Conservation (phyloP, 495 filamentous ascomycete species). For the Pyrenopolyporus hunteri region DNA sequence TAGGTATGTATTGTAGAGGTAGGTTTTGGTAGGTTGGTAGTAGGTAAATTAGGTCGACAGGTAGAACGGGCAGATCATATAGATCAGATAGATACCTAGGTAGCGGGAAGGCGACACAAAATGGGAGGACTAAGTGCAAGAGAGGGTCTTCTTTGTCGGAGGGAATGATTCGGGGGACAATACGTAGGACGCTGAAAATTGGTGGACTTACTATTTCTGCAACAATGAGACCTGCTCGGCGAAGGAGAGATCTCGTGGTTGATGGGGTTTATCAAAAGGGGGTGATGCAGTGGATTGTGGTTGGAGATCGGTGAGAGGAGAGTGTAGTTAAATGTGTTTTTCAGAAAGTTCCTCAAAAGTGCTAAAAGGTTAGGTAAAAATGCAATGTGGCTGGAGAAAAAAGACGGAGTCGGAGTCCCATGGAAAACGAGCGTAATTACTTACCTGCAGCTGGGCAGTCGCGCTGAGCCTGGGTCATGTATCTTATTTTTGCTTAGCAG, state of each 20-base stretch:
- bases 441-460: conserved; percentile 25
- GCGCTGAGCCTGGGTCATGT: conserved; percentile 1
- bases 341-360: no score
- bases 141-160: conserved; percentile 30
- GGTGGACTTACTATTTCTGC: conserved; percentile 41
- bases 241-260: conserved; percentile 47
- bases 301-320: conserved; percentile 44
- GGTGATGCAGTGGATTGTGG: conserved; percentile 37
- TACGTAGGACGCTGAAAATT: not conserved
- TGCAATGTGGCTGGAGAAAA: conserved; percentile 42
- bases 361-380: conserved; percentile 52
- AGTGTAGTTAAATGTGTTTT: conserved; percentile 38
- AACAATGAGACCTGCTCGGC: conserved; percentile 47
- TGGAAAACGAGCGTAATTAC: conserved; percentile 29
- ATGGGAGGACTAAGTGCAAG: conserved; percentile 19
- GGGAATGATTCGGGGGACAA: not conserved
- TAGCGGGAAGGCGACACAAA: conserved; percentile 17
- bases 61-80: not conserved
- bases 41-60: not conserved
- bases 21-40: conserved; percentile 4
- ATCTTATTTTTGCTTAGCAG: conserved; percentile 7
- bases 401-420: conserved; percentile 28
- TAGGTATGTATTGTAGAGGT: conserved; percentile 9
- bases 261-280: conserved; percentile 45
- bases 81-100: conserved; percentile 5